Percentiles rank a stretch among this genome's conserved stretches.
Evolutionary conservation across 768 basidiomycete genomes (phyloP).

Genomic region (Guyanaporus albipodus): DNA sequence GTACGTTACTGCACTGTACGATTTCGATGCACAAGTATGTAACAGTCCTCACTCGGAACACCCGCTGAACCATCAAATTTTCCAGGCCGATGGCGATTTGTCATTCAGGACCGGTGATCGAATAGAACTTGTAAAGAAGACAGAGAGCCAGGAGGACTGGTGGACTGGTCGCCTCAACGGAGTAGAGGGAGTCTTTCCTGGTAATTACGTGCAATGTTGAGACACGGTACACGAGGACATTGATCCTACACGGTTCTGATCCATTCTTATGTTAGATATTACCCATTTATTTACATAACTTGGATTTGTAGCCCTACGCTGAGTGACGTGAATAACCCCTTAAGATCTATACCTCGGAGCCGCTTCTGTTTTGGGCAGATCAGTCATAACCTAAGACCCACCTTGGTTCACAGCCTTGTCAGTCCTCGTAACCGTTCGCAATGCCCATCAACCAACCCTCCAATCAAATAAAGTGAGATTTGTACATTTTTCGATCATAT

Average conservation of each 20-base stretch:
- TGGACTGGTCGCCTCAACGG: slow-evolving; percentile 92
- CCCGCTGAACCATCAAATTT: not conserved
- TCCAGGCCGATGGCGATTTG: slow-evolving; percentile 84
- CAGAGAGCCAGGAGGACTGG: slow-evolving; percentile 87
- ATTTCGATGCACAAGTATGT: slow-evolving; percentile 84
- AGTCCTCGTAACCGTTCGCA: no score
- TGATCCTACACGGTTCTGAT: not conserved
- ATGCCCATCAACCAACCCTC: slow-evolving; percentile 77
- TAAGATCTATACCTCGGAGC: slow-evolving; percentile 12
- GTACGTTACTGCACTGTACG: slow-evolving; percentile 92
- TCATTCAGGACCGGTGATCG: slow-evolving; percentile 85
- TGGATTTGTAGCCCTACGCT: not conserved
- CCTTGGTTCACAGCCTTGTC: no score
- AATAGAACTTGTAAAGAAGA: slow-evolving; percentile 86
- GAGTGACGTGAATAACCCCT: slow-evolving; percentile 15
- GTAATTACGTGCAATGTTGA: slow-evolving; percentile 40
- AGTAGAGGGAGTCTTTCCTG: slow-evolving; percentile 85
- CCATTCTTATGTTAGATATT: not conserved
- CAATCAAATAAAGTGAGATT: slow-evolving; percentile 77
- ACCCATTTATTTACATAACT: not conserved
- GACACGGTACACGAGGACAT: not conserved
- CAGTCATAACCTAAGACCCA: no score
- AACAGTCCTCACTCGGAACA: not conserved
- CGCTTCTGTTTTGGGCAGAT: no score
- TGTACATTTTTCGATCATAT: not conserved